A percentile compares a stretch with the other conserved stretches of the same genome.
Evolutionary conservation across 345 rosid species (phyloP).

Genomic region (Anastatica hierochuntica): DNA sequence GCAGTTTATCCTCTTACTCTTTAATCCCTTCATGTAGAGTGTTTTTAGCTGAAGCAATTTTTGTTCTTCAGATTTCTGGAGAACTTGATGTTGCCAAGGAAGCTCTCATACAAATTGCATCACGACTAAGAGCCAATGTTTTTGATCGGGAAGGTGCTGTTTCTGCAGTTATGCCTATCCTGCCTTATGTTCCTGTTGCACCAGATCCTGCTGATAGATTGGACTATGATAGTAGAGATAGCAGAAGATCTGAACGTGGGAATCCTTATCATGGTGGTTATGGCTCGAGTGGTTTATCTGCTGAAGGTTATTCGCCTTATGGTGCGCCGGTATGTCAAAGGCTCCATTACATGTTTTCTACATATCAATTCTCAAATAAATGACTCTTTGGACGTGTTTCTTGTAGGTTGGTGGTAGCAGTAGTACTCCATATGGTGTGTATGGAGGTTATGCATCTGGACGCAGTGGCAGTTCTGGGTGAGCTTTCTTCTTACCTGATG

Average conservation of each 20-base stretch:
- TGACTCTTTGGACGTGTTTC: slow-evolving; percentile 13
- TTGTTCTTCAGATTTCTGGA: slow-evolving; percentile 63
- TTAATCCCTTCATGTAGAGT: too few species aligned
- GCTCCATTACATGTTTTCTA: not conserved
- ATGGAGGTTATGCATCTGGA: slow-evolving; percentile 79
- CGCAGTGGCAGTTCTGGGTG: slow-evolving; percentile 75
- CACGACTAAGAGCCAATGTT: slow-evolving; percentile 72
- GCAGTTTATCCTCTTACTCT: slow-evolving; percentile 5
- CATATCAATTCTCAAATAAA: not conserved
- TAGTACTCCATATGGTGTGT: slow-evolving; percentile 62
- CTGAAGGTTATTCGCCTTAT: slow-evolving; percentile 66
- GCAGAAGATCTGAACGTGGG: slow-evolving; percentile 66
- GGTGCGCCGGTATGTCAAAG: slow-evolving; percentile 38
- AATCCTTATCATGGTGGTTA: slow-evolving; percentile 67
- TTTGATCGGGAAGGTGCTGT: slow-evolving; percentile 84
- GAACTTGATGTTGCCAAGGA: slow-evolving; percentile 94
- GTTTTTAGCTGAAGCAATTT: slow-evolving; percentile 2
- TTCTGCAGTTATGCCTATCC: slow-evolving; percentile 70
- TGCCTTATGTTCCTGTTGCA: slow-evolving; percentile 80
- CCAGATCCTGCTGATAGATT: slow-evolving; percentile 37
- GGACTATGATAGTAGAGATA: slow-evolving; percentile 49
- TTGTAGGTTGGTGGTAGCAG: slow-evolving; percentile 65
- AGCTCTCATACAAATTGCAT: slow-evolving; percentile 75
- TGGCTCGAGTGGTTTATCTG: slow-evolving; percentile 50
- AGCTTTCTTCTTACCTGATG: slow-evolving; percentile 24